A percentile compares a stretch with the other conserved stretches of the same genome.
phyloP scores from a whole-genome alignment of 352 stramenopile genomes.

The Aphanomyces euteiches region DNA sequence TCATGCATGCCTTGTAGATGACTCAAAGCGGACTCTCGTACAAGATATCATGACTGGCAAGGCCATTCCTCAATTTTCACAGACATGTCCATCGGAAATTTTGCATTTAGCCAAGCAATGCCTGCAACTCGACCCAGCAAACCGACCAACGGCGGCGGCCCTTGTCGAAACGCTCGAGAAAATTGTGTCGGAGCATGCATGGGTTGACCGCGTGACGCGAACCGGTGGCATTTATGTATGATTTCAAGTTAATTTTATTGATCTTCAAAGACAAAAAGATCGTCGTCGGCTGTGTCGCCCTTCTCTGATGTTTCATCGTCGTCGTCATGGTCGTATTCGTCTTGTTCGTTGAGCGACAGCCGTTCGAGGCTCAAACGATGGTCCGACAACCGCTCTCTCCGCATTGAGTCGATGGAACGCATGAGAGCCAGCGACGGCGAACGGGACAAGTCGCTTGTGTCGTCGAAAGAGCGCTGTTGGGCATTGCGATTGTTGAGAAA shows the following conservation, averaged over 20 bases:
- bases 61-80: slow-evolving; percentile 7
- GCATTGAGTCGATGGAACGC: slow-evolving; percentile 14
- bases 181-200: background rate
- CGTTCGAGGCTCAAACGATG: slow-evolving; percentile 18
- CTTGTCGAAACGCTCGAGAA: slow-evolving; percentile 25
- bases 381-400: slow-evolving; percentile 7
- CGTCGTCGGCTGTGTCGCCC: slow-evolving; percentile 10
- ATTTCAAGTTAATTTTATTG: slow-evolving; percentile 16
- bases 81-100: background rate
- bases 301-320: background rate
- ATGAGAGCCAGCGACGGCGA: slow-evolving; percentile 27
- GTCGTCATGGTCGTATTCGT: slow-evolving; percentile 21
- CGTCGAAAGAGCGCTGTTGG: background rate
- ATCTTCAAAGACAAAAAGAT: slow-evolving; percentile 29
- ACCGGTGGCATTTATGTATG: slow-evolving; percentile 23
- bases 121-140: slow-evolving; percentile 26
- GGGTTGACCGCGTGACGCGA: slow-evolving; percentile 1
- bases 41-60: slow-evolving; percentile 31
- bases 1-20: background rate
- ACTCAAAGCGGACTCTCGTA: slow-evolving; percentile 11
- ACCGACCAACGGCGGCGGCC: slow-evolving; percentile 9
- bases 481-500: slow-evolving; percentile 12
- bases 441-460: slow-evolving; percentile 20
- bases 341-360: slow-evolving; percentile 19
- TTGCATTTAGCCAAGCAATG: slow-evolving; percentile 17